Evolutionary conservation across 352 stramenopile species (phyloP).

Genomic region (Pythium rhizo-oryzae): DNA sequence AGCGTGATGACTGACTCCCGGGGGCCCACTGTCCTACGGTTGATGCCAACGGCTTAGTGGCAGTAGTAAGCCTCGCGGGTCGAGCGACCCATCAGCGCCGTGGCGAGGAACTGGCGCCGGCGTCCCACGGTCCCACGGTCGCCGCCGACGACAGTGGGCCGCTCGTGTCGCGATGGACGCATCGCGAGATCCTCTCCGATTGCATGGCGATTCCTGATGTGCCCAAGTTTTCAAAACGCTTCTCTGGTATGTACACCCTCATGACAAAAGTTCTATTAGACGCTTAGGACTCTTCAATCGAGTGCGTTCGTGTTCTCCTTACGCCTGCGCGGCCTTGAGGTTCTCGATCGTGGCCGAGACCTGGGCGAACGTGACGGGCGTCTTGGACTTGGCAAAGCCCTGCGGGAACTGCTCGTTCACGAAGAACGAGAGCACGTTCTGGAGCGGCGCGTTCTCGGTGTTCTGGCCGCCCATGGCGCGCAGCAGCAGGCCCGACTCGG

Average conservation of each 20-base stretch:
- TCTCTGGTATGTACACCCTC: no score
- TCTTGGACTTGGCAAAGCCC: constrained; percentile 24
- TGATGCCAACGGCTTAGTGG: neutral
- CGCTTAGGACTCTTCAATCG: neutral
- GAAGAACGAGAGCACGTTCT: constrained; percentile 28
- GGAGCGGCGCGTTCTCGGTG: constrained; percentile 17
- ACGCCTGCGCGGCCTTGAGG: constrained; percentile 9
- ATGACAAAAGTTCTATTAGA: neutral
- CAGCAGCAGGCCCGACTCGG: constrained; percentile 35
- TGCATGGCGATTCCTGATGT: no score
- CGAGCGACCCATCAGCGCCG: neutral
- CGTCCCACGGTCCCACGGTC: no score
- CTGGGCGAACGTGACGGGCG: constrained; percentile 20
- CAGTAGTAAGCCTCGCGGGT: neutral
- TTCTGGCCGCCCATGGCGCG: constrained; percentile 24
- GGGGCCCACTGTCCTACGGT: neutral
- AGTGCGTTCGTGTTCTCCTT: neutral
- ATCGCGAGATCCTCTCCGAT: no score
- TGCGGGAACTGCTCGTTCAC: constrained; percentile 31
- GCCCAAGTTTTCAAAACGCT: no score
- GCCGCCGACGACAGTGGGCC: no score
- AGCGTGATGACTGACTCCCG: neutral
- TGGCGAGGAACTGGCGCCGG: no score
- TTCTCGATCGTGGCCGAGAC: constrained; percentile 20
- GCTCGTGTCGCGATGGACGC: no score